Percentiles rank a stretch among this genome's conserved stretches.
Conservation (phyloP, 192 early-diverging fungal species). For the Pecoramyces ruminantium region DNA sequence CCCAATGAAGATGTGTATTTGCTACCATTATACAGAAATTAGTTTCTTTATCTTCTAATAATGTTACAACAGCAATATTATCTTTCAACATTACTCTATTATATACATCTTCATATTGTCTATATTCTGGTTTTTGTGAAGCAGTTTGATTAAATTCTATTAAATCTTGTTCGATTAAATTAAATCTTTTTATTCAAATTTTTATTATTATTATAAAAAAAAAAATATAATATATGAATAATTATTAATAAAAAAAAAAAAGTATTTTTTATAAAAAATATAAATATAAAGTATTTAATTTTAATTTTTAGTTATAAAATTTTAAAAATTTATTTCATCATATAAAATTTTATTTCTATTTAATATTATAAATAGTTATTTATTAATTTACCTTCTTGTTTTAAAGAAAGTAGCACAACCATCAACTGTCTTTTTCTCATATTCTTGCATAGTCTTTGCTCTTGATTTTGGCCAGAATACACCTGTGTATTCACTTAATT, state of each 20-base stretch:
- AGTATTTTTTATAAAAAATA: too few relatives aligned
- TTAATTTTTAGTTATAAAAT: too few relatives aligned
- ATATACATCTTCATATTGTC: conserved; percentile 81
- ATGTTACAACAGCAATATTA: conserved; percentile 69
- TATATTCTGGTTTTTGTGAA: conserved; percentile 69
- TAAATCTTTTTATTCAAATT: conserved; percentile 49
- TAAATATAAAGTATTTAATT: too few relatives aligned
- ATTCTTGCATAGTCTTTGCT: conserved; percentile 82
- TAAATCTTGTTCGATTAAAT: conserved; percentile 60
- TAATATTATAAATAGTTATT: too few relatives aligned
- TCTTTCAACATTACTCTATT: conserved; percentile 97
- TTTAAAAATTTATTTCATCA: too few relatives aligned
- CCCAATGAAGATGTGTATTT: conserved; percentile 91
- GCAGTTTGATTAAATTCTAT: conserved; percentile 92
- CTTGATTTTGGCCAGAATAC: conserved; percentile 90
- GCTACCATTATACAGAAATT: conserved; percentile 52
- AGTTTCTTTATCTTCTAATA: conserved; percentile 70
- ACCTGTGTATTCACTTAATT: conserved; percentile 66
- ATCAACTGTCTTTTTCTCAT: conserved; percentile 71
- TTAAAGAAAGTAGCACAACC: conserved; percentile 94
- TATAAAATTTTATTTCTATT: too few relatives aligned
- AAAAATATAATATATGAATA: too few relatives aligned
- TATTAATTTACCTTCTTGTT: conserved; percentile 33
- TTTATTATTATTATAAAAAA: too few relatives aligned
- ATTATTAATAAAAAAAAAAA: too few relatives aligned